Conservation (phyloP, 192 early-diverging fungal species). For the Podila horticola region DNA sequence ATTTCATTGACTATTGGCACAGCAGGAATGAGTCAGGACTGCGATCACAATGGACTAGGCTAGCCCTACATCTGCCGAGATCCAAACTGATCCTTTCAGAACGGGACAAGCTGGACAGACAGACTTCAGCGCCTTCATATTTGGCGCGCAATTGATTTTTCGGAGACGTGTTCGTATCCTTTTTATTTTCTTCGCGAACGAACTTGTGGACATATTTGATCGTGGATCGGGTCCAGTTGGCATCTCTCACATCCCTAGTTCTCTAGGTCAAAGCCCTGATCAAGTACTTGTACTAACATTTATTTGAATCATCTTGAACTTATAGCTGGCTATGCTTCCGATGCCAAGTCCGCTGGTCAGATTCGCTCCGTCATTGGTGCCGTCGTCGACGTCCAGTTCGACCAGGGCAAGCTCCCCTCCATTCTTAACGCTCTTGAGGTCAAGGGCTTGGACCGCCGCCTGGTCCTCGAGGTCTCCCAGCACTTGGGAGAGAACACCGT, state of each 20-base stretch:
- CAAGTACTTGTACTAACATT: neutral
- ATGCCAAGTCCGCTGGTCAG: conserved; percentile 71
- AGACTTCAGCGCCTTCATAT: too few relatives aligned
- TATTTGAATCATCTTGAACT: neutral
- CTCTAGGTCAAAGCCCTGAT: neutral
- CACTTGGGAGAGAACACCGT: conserved; percentile 99
- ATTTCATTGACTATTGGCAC: neutral
- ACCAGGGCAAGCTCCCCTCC: conserved; percentile 86
- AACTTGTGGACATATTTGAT: too few relatives aligned
- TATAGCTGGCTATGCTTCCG: conserved; percentile 69
- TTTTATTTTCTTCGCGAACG: too few relatives aligned
- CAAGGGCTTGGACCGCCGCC: conserved; percentile 75
- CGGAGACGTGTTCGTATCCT: too few relatives aligned
- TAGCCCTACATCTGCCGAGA: neutral
- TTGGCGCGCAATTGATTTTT: too few relatives aligned
- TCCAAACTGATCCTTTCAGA: neutral
- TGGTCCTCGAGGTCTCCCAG: conserved; percentile 96
- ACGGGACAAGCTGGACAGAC: neutral
- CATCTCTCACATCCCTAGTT: neutral
- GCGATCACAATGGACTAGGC: too few relatives aligned
- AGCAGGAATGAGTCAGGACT: too few relatives aligned
- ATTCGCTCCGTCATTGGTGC: conserved; percentile 97
- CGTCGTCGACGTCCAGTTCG: conserved; percentile 98
- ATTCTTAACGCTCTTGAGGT: conserved; percentile 98
- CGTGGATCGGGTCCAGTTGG: too few relatives aligned